phyloP scores from a whole-genome alignment of 2,329 filamentous ascomycete genomes.

The Thermothelomyces thermophilus region DNA sequence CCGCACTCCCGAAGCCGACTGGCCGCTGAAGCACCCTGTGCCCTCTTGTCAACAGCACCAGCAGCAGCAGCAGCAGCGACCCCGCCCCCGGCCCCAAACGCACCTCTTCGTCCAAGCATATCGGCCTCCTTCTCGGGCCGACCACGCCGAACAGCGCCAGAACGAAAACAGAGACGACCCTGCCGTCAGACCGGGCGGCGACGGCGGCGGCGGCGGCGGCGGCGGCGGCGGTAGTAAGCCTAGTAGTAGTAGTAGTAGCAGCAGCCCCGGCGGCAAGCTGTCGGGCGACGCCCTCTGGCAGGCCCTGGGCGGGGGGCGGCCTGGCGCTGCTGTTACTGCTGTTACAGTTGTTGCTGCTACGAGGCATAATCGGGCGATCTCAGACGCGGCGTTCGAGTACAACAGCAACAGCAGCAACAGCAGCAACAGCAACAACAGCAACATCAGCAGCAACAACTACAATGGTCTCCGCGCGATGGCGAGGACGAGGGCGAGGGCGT shows the following conservation, averaged over 20 bases:
- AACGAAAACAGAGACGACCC: too few relatives aligned
- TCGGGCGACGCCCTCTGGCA: constrained; percentile 10
- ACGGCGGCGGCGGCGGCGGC: too few relatives aligned
- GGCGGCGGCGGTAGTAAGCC: too few relatives aligned
- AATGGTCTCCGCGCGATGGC: too few relatives aligned
- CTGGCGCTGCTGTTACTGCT: too few relatives aligned
- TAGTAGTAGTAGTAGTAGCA: too few relatives aligned
- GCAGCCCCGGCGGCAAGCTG: not conserved
- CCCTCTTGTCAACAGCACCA: not conserved
- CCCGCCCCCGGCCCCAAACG: not conserved
- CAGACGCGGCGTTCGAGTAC: too few relatives aligned
- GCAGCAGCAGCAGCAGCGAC: not conserved
- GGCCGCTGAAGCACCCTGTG: not conserved
- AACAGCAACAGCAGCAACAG: too few relatives aligned
- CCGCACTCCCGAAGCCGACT: constrained; percentile 1
- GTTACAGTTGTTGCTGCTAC: not conserved
- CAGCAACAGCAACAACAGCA: too few relatives aligned
- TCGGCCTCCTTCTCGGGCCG: not conserved
- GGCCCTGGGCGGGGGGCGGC: constrained; percentile 9
- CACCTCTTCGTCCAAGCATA: not conserved
- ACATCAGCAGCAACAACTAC: too few relatives aligned
- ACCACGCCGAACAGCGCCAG: not conserved
- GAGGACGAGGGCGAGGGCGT: too few relatives aligned
- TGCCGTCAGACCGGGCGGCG: too few relatives aligned
- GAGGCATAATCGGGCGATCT: not conserved